A percentile compares a stretch with the other conserved stretches of the same genome.
phyloP scores from a whole-genome alignment of 2,329 filamentous ascomycete species.

The Clarireedia monteithiana region DNA sequence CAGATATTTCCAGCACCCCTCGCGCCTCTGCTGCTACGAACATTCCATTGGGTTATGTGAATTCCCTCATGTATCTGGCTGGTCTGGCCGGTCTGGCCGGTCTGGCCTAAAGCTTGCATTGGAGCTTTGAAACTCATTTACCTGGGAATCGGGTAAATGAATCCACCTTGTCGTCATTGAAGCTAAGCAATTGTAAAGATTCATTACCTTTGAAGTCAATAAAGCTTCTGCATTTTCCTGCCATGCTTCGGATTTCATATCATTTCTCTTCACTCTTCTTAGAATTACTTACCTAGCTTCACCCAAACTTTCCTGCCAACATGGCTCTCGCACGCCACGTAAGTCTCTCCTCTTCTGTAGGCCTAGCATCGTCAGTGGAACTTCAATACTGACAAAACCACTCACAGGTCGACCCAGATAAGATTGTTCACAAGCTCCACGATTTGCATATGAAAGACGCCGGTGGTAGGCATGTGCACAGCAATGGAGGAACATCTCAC shows the following conservation, averaged over 20 bases:
- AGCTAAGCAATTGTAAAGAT: not conserved
- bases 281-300: not conserved
- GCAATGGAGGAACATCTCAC: constrained; percentile 38
- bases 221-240: not conserved
- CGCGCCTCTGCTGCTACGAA: not conserved
- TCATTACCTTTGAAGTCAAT: not conserved
- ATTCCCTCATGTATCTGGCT: not conserved
- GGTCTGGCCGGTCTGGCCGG: not conserved
- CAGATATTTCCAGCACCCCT: not conserved
- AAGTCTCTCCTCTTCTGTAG: constrained; percentile 12
- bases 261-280: not conserved
- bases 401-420: constrained; percentile 44
- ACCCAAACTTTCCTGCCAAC: constrained; percentile 5
- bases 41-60: not conserved
- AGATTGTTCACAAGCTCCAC: constrained; percentile 46
- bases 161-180: not conserved
- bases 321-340: constrained; percentile 46
- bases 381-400: not conserved
- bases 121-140: not conserved
- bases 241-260: not conserved
- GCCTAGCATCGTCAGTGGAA: not conserved
- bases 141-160: not conserved
- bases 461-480: constrained; percentile 30
- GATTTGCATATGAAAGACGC: constrained; percentile 34
- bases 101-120: not conserved